Conservation (phyloP, 2,329 filamentous ascomycete species). For the Epichloe elymi region DNA sequence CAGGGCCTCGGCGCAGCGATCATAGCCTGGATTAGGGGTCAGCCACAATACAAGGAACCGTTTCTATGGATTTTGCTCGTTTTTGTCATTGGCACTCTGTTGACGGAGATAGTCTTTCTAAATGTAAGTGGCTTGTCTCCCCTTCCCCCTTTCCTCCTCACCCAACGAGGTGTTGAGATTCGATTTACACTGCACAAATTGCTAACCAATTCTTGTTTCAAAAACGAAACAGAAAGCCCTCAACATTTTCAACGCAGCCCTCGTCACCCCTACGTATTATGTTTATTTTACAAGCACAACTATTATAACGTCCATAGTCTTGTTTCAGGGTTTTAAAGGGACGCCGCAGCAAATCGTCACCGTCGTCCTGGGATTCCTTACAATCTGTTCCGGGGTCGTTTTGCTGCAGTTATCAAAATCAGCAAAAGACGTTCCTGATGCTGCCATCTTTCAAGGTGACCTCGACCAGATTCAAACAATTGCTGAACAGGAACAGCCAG, state of each 20-base stretch:
- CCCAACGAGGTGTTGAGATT: no score
- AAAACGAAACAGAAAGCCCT: constrained; percentile 72
- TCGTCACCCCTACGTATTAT: constrained; percentile 97
- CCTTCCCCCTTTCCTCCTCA: no score
- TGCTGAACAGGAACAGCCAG: constrained; percentile 88
- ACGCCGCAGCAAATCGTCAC: constrained; percentile 68
- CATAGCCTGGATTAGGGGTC: constrained; percentile 69
- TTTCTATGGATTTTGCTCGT: constrained; percentile 86
- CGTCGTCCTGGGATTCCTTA: constrained; percentile 84
- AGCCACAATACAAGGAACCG: constrained; percentile 91
- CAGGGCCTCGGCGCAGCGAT: constrained; percentile 89
- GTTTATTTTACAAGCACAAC: constrained; percentile 96
- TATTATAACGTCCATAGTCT: constrained; percentile 81
- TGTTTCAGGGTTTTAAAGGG: constrained; percentile 91
- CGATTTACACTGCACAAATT: not conserved
- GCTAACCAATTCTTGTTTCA: not conserved
- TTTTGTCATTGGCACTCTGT: constrained; percentile 76
- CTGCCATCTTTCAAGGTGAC: constrained; percentile 83
- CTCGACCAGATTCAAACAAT: constrained; percentile 92
- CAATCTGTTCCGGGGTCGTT: constrained; percentile 86
- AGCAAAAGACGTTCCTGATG: constrained; percentile 90
- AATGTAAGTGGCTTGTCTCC: constrained; percentile 51
- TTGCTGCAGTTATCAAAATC: constrained; percentile 94
- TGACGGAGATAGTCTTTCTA: constrained; percentile 90
- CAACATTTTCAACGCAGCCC: constrained; percentile 89